A percentile compares a stretch with the other conserved stretches of the same genome.
Evolutionary conservation across 129 eudicot genomes (phyloP).

Genomic region (Helichrysum umbraculigerum): DNA sequence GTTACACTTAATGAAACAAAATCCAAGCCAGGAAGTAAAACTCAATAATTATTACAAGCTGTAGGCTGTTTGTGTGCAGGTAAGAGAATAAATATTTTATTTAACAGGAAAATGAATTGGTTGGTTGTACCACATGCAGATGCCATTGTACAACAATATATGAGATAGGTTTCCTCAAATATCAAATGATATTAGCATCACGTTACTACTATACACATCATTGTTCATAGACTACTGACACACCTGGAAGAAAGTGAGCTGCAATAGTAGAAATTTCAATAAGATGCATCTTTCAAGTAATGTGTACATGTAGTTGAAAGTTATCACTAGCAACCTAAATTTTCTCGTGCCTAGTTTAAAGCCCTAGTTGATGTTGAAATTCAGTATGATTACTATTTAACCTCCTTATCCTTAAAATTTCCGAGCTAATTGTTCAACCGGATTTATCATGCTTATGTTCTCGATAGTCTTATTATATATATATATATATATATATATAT

Average conservation of each 20-base stretch:
- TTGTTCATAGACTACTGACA: constrained; percentile 13
- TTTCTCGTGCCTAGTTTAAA: not conserved
- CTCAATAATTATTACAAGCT: not conserved
- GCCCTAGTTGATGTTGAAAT: not conserved
- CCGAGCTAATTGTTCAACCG: not conserved
- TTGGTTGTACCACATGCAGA: not conserved
- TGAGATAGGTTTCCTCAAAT: not conserved
- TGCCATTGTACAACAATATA: not conserved
- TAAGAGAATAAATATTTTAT: not conserved
- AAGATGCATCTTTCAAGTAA: not conserved
- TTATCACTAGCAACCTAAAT: not conserved
- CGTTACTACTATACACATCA: not conserved
- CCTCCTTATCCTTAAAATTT: constrained; percentile 4
- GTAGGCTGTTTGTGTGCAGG: not conserved
- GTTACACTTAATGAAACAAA: constrained; percentile 7
- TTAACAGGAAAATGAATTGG: not conserved
- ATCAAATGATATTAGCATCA: not conserved
- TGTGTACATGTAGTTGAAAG: not conserved
- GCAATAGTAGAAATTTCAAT: not conserved
- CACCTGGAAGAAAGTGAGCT: not conserved
- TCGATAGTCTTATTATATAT: not conserved
- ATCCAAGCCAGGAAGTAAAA: not conserved
- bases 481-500: too few species aligned
- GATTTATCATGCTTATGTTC: not conserved
- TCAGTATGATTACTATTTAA: not conserved